Evolutionary conservation across 2,329 filamentous ascomycete species (phyloP), one percentile per base, ranked within the genome.

Genomic region (Cordyceps farinosa): DNA sequence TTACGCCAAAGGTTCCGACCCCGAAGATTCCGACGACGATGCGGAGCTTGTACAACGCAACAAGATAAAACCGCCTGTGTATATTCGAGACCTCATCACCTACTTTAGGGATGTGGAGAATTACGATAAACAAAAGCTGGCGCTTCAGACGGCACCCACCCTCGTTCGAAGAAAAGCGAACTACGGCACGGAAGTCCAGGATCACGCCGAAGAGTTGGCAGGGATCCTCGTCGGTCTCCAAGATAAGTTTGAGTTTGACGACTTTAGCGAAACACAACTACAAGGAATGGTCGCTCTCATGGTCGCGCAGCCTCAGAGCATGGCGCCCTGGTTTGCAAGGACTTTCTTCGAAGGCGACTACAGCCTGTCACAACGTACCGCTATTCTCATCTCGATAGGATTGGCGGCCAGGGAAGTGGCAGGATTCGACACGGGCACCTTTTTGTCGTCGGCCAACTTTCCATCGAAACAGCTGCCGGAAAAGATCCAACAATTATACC

Each of bases 301-400:
- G 0, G 82, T 95, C 2, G 88, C 91, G 0, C 86, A 90, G 67
- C 91, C 95, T 0, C 79, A 85, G 55, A 82, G 84, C 59, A 91
- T 97, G 84, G 93, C 87, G 0, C 90, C 87, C 15, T 96, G 91
- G 89, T 91, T 96, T 64, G 87, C 90, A 3, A 87, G 88, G 63
- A 89, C 90, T 0, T 96, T 95, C 72, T 98, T 97, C 72, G 89
- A 92, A 48, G 93, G 93, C 17, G 95, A 99, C 72, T 93, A 95
- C 74, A 97, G 93, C 0, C 79, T 98, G 44, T 85, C 88, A 0
- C 94, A 98, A 73, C 85, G 95, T 45, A 90, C 90, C 8, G 86
- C 90, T 0, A 83, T 98, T 44, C 87, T 99, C 59, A 89, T 91
- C 27, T 88, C 91, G 0, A 79, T 99, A 4, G 94, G 93, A 0